Evolutionary conservation across 768 basidiomycete species (phyloP).

Genomic region (Lanmaoa rubissima): DNA sequence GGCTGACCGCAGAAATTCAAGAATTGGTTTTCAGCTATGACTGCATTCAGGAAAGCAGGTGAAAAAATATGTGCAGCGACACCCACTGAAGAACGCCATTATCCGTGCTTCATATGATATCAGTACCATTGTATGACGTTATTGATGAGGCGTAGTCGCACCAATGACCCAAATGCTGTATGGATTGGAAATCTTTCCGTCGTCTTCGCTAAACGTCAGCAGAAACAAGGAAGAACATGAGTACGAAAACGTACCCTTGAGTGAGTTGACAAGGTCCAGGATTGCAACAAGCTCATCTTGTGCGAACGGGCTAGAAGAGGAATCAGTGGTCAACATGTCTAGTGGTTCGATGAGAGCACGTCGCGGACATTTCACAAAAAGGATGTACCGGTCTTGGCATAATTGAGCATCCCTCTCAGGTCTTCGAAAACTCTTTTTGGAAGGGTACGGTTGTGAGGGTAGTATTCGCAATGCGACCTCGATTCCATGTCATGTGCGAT

Average conservation of each 20-base stretch:
- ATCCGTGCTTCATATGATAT: conserved; percentile 11
- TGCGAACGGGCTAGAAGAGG: conserved; percentile 16
- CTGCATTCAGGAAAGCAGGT: not conserved
- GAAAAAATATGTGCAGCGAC: not conserved
- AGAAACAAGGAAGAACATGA: not conserved
- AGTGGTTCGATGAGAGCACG: not conserved
- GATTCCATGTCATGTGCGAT: not conserved
- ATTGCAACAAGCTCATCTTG: conserved; percentile 17
- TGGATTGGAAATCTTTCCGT: not conserved
- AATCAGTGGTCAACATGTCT: conserved; percentile 20
- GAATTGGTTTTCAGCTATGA: conserved; percentile 15
- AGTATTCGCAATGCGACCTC: conserved; percentile 21
- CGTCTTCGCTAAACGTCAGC: conserved; percentile 3
- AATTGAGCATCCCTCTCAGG: conserved; percentile 18
- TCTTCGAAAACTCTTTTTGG: conserved; percentile 3
- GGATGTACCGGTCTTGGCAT: conserved; percentile 11
- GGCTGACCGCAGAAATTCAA: conserved; percentile 12
- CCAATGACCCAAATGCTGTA: conserved; percentile 14
- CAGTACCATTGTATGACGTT: not conserved
- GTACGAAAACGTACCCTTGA: conserved; percentile 3
- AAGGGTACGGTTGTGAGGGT: conserved; percentile 7
- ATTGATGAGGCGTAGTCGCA: not conserved
- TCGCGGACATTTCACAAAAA: not conserved
- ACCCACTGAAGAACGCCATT: conserved; percentile 14
- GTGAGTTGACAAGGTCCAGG: conserved; percentile 11